Conservation (phyloP, 108 stramenopile genomes). For the Poteriospumella lacustris region DNA sequence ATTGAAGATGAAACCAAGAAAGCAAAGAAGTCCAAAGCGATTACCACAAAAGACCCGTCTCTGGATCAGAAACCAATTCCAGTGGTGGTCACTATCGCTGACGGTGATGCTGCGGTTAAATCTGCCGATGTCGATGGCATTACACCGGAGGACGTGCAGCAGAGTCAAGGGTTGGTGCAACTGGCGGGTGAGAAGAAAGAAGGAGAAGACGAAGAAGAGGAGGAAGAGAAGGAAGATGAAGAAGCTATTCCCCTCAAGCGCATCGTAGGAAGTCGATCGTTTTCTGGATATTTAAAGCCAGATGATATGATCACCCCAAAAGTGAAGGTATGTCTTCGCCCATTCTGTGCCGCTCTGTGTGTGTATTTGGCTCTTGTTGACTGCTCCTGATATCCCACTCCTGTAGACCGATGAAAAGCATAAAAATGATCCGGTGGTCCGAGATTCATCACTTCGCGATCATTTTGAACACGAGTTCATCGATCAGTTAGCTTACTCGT, state of each 20-base stretch:
- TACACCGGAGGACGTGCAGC: neutral
- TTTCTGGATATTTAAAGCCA: neutral
- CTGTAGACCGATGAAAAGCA: neutral
- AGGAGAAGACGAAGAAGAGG: neutral
- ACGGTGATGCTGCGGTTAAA: neutral
- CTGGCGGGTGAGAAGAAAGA: neutral
- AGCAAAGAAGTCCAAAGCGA: neutral
- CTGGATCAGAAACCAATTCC: neutral
- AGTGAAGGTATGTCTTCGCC: neutral
- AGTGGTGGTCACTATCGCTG: neutral
- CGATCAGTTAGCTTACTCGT: neutral
- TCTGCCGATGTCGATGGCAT: constrained; percentile 14
- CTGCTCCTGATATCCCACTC: no score
- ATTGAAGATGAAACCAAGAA: neutral
- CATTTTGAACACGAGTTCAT: neutral
- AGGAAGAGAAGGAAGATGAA: neutral
- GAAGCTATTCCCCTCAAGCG: neutral
- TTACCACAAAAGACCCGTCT: neutral
- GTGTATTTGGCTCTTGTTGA: no score
- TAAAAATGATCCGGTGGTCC: neutral
- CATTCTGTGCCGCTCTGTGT: no score
- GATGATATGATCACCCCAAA: neutral
- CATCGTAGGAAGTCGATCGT: neutral
- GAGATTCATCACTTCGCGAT: neutral
- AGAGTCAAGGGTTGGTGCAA: neutral